Evolutionary conservation across 78 protist species (phyloP), one percentile per base, ranked within the genome.

Genomic region (Monosiga brevicollis): DNA sequence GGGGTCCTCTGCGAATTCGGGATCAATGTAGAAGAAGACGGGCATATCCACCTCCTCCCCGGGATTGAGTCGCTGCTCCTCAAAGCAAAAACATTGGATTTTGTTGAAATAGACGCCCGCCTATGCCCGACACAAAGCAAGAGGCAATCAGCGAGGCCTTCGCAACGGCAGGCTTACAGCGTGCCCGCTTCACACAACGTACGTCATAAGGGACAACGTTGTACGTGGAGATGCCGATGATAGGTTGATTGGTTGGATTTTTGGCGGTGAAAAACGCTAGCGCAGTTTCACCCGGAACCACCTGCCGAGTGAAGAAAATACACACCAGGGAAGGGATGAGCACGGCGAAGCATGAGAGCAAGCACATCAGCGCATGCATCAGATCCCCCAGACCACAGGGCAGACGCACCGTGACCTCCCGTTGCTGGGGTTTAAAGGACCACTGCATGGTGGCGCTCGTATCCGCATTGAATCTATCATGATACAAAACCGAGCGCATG

Each of bases 61-160:
- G 1, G 98, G 90, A 40, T 88, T 87, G 41, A 94, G 83, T n/a
- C 95, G 86, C 80, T 87, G 92, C 86, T 91, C 92, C 36, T 91
- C 92, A 71, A 95, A 94, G 75, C 98, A 95, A 82, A 95, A 95
- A 71, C 98, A 95, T 80, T 95, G 98, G 40, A 92, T 91, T 89
- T 95, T 95, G 82, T 91, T 93, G 70, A 95, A 94, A 82, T 93
- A 95, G 24, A 0, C 82, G 22, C 88, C 90, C 1, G 94, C 92
- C 83, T 83, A 2, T 25, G 22, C 40, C 9, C 6, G 9, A 40
- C 2, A 40, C 9, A 10, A 39, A 6, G 15, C 6, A 24, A 24
- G 40, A 42, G 29, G n/a, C 62, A 15, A 6, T 6, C 62, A 49
- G 29, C 6, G 29, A 49, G 29, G 62, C 62, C 6, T 15, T 20